Percentiles rank a stretch among this genome's conserved stretches.
These are phyloP conservation scores for Diaporthe sp. DNA, from an alignment of 2,329 filamentous ascomycete genomes.

Conservation along the genomic window DNA sequence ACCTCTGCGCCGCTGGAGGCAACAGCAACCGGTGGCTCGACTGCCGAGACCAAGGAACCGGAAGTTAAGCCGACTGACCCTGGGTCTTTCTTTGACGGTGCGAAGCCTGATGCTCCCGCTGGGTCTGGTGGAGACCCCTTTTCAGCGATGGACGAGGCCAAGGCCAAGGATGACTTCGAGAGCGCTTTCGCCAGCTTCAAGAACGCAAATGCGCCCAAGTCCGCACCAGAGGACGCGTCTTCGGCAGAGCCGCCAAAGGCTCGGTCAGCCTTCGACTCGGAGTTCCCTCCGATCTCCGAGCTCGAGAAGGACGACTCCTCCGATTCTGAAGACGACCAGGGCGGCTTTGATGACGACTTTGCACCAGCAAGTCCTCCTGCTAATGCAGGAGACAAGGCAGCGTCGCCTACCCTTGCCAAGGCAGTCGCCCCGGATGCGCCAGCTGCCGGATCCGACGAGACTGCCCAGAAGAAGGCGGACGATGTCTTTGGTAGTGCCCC, in stretches of 20 bases:
- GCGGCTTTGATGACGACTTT: conserved; percentile 95
- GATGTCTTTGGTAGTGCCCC: conserved; percentile 56
- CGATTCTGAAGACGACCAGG: conserved; percentile 81
- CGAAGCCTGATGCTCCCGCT: conserved; percentile 32
- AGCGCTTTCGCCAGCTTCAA: conserved; percentile 85
- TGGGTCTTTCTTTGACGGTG: conserved; percentile 33
- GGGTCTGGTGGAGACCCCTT: conserved; percentile 61
- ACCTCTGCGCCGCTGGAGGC: conserved; percentile 49
- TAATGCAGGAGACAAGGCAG: conserved; percentile 47
- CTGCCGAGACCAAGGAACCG: conserved; percentile 32
- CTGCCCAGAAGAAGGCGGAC: conserved; percentile 44
- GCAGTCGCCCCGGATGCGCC: conserved; percentile 46
- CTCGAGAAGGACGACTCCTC: conserved; percentile 87
- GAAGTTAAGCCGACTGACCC: conserved; percentile 35
- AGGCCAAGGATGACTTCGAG: conserved; percentile 86
- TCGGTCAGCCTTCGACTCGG: conserved; percentile 72
- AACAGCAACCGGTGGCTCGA: conserved; percentile 44
- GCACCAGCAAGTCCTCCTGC: conserved; percentile 69
- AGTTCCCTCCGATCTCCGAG: conserved; percentile 95
- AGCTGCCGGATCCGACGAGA: conserved; percentile 36
- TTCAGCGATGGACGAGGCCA: conserved; percentile 63
- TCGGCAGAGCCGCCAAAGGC: conserved; percentile 57
- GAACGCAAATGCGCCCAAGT: conserved; percentile 60
- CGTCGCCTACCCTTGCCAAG: conserved; percentile 46
- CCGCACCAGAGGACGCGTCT: conserved; percentile 55